Base-by-base conservation (phyloP, 495 filamentous ascomycete species). In the Aspergillus kassunensis region DNA sequence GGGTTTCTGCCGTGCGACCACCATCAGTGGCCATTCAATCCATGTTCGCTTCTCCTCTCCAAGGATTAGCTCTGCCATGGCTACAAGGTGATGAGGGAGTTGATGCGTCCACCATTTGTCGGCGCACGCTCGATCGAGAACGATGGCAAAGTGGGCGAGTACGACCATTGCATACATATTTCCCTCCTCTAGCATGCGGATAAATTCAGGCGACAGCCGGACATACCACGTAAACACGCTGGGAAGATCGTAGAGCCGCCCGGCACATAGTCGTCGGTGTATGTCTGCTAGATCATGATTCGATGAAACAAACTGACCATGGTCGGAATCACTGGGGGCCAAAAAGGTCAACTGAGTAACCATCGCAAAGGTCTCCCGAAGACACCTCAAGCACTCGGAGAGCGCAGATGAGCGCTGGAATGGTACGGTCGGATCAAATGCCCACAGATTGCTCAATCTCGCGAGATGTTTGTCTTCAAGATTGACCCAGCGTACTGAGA, bases 141-240 rank as follows among this genome's bases (percentile, higher is more conserved):
- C 7, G 18, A 51, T 51, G 5, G 39, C 49, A 18, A 10, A 44
- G 49, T 51, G 39, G 7, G 49, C 49, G 12, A 44, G 25, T 12
- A 51, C 15, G 8, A 34, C 37, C 49, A 51, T 51, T 11, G 39
- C 49, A 30, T 51, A 44, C 5, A 25, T 5, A 34, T 44, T 35
- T 0, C 37, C 49, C 18, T 44, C 15, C 13, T 51, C 39, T n/a
- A 51, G 19, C 5, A 44, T 10, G 39, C 4, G 7, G 10, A 34
- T 20, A 27, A 51, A 51, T 1, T 35, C 37, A 0, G 39, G 49
- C 3, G 49, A 18, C 6, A 51, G 29, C 19, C 39, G 39, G 19
- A 51, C 36, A 19, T 44, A 36, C 49, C 49, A 51, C 10, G 49
- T 51, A 23, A 51, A 51, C 4, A 44, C 27, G n/a, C 39, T 43